Conservation (phyloP, 768 basidiomycete genomes). For the Dentipellis fragilis region DNA sequence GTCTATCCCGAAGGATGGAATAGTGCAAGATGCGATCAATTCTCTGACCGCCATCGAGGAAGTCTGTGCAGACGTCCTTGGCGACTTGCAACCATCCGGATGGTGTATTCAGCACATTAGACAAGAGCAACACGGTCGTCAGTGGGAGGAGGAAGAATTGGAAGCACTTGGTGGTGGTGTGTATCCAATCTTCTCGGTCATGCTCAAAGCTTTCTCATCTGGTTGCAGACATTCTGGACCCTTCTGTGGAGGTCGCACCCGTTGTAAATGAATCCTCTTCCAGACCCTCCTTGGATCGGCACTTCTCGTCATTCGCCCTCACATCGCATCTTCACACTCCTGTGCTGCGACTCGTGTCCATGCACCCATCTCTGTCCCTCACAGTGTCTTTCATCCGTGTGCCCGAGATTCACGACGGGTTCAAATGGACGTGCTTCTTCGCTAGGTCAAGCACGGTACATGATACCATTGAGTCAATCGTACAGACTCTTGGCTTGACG, state of each 20-base stretch:
- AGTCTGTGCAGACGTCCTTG: conserved; percentile 44
- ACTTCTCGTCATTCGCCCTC: conserved; percentile 63
- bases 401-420: conserved; percentile 71
- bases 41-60: conserved; percentile 36
- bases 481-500: conserved; percentile 61
- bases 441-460: conserved; percentile 44
- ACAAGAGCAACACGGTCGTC: conserved; percentile 43
- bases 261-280: conserved; percentile 34
- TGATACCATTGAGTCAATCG: conserved; percentile 40
- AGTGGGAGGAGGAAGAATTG: conserved; percentile 68
- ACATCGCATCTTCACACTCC: conserved; percentile 61
- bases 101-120: conserved; percentile 68
- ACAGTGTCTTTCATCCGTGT: conserved; percentile 52
- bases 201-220: conserved; percentile 5
- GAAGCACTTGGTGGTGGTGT: conserved; percentile 54
- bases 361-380: conserved; percentile 49
- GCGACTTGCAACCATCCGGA: conserved; percentile 42
- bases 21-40: conserved; percentile 51
- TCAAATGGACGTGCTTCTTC: conserved; percentile 55
- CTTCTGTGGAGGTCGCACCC: conserved; percentile 38
- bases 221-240: conserved; percentile 39
- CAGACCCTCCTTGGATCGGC: conserved; percentile 29
- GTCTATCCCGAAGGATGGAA: conserved; percentile 41
- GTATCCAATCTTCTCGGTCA: conserved; percentile 8
- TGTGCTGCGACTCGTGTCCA: conserved; percentile 59